Percentiles rank a stretch among this genome's conserved stretches.
Evolutionary conservation across 176 grass and related monocot species (phyloP).

Genomic region (Carex kokanica): DNA sequence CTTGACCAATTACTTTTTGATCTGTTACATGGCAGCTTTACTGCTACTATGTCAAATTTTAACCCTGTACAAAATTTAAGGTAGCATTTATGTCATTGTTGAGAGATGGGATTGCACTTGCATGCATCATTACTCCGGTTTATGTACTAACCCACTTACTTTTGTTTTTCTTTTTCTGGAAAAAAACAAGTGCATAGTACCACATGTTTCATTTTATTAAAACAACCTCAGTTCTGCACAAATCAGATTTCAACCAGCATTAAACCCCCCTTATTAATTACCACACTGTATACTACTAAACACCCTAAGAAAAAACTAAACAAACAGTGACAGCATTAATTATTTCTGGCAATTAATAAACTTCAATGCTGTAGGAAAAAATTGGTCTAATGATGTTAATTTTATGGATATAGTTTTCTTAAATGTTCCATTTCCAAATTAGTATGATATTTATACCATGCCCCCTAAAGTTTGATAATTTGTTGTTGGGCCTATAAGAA

Average conservation of each 20-base stretch:
- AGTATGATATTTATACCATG: not conserved
- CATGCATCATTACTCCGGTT: not conserved
- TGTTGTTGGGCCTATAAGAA: not conserved
- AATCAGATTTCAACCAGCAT: not conserved
- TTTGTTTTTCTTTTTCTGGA: not conserved
- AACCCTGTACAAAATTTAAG: not conserved
- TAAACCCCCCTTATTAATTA: not conserved
- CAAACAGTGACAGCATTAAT: not conserved
- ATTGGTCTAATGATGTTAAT: not conserved
- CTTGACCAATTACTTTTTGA: slow-evolving; percentile 34
- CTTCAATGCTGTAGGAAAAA: not conserved
- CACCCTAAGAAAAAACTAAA: not conserved
- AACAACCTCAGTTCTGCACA: not conserved
- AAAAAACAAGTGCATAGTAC: not conserved
- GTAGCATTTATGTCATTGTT: not conserved
- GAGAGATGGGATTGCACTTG: not conserved
- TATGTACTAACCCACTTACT: not conserved
- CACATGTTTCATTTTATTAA: not conserved
- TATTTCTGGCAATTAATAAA: not conserved
- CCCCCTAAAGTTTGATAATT: not conserved
- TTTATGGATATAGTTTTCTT: not conserved
- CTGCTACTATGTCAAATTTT: slow-evolving; percentile 56
- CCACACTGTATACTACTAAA: not conserved
- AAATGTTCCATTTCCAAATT: not conserved
- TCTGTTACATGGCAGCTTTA: slow-evolving; percentile 50